phyloP scores from a whole-genome alignment of 305 asterid genomes.

The Fraxinus platypoda region DNA sequence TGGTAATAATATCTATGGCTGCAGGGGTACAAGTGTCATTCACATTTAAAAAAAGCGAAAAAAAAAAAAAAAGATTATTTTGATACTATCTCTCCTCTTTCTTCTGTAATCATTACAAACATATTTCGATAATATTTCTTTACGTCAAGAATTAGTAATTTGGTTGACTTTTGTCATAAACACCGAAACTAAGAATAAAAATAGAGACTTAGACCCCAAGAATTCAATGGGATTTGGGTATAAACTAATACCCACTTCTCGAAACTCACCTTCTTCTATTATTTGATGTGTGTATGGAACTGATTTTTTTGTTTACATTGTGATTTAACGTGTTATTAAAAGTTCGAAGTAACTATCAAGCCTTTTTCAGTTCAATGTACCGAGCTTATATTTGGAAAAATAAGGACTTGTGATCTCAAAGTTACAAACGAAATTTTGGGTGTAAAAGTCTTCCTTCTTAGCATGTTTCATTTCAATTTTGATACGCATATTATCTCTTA shows the following conservation, averaged over 20 bases:
- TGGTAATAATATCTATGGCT: no score
- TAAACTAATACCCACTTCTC: not conserved
- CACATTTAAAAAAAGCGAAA: no score
- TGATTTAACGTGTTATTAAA: not conserved
- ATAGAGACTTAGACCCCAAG: not conserved
- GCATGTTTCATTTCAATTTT: no score
- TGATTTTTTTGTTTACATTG: conserved; percentile 12
- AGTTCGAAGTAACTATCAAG: no score
- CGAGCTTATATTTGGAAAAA: no score
- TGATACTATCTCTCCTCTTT: not conserved
- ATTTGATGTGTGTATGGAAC: not conserved
- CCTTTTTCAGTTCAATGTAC: no score
- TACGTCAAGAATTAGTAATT: not conserved
- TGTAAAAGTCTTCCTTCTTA: no score
- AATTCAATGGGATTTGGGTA: not conserved
- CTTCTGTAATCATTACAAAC: not conserved
- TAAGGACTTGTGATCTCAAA: no score
- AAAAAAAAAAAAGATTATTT: not conserved
- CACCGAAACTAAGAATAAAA: conserved; percentile 27
- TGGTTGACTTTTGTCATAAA: conserved; percentile 28
- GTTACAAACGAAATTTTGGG: no score
- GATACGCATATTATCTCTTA: no score
- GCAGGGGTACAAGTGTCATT: no score
- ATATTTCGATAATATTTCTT: no score
- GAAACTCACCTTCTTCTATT: not conserved